A percentile compares a stretch with the other conserved stretches of the same genome.
Conservation (phyloP, 1,284 basidiomycete genomes). For the Ceratobasidium papillatum region DNA sequence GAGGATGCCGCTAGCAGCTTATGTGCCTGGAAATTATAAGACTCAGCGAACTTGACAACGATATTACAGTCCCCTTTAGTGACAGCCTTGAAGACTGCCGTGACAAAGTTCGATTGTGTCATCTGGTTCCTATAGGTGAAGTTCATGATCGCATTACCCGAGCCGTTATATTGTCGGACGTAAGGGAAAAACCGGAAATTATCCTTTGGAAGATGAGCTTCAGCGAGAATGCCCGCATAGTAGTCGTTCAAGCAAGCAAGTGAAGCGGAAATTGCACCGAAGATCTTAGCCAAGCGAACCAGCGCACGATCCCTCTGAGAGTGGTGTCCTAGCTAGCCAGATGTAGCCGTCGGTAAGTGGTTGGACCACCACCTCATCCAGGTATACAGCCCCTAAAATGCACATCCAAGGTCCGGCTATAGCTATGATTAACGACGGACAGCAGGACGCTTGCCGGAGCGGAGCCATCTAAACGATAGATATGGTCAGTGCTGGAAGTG, state of each 20-base stretch:
- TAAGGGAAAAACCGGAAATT: constrained; percentile 10
- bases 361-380: constrained; percentile 49
- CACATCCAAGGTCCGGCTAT: constrained; percentile 49
- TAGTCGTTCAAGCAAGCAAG: constrained; percentile 6
- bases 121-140: neutral
- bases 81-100: neutral
- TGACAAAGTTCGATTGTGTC: neutral
- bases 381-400: constrained; percentile 49
- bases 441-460: constrained; percentile 49
- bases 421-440: constrained; percentile 50
- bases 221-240: neutral
- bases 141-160: neutral
- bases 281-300: neutral
- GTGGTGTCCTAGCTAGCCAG: constrained; percentile 2
- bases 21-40: constrained; percentile 46
- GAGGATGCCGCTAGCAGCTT: constrained; percentile 41
- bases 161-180: neutral
- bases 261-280: constrained; percentile 5
- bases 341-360: constrained; percentile 49
- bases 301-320: neutral
- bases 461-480: neutral
- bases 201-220: neutral
- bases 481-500: neutral
- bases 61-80: constrained; percentile 17
- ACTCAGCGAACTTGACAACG: constrained; percentile 47